These are phyloP conservation scores for Trichoderma citrinoviride DNA, from an alignment of 2,329 filamentous ascomycete species.

Conservation along the genomic window DNA sequence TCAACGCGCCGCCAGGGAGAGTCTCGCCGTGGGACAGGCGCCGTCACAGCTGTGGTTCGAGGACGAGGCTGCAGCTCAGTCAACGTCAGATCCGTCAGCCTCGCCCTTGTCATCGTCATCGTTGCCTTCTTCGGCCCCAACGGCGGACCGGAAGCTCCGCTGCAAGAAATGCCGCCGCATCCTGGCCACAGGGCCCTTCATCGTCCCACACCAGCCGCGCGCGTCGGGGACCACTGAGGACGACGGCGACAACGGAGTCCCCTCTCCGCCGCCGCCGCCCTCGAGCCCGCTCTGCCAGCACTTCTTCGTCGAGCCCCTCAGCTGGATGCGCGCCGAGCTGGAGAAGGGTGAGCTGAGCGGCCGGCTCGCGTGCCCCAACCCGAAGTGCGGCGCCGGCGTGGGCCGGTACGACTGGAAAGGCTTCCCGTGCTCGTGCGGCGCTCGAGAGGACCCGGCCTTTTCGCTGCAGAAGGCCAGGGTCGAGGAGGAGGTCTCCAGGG, in stretches of 20 bases:
- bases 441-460: constrained; percentile 89
- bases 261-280: not conserved
- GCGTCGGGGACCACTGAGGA: not conserved
- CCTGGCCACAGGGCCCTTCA: constrained; percentile 56
- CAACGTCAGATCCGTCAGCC: not conserved
- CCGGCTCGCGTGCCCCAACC: constrained; percentile 76
- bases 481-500: constrained; percentile 58
- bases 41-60: constrained; percentile 83
- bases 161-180: constrained; percentile 87
- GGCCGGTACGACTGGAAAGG: constrained; percentile 97
- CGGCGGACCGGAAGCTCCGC: constrained; percentile 49
- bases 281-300: constrained; percentile 63
- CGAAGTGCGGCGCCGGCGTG: constrained; percentile 75
- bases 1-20: constrained; percentile 53
- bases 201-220: constrained; percentile 58
- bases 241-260: not conserved
- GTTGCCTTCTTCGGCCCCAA: constrained; percentile 5
- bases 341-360: constrained; percentile 80
- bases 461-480: constrained; percentile 79
- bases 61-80: constrained; percentile 51
- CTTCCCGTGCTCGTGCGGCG: constrained; percentile 84
- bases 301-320: constrained; percentile 85
- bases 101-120: not conserved
- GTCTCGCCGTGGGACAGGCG: constrained; percentile 70
- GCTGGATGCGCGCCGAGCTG: constrained; percentile 88